Base-by-base conservation (phyloP, 169 alveolate genomes). In the Cryptosporidium tyzzeri region DNA sequence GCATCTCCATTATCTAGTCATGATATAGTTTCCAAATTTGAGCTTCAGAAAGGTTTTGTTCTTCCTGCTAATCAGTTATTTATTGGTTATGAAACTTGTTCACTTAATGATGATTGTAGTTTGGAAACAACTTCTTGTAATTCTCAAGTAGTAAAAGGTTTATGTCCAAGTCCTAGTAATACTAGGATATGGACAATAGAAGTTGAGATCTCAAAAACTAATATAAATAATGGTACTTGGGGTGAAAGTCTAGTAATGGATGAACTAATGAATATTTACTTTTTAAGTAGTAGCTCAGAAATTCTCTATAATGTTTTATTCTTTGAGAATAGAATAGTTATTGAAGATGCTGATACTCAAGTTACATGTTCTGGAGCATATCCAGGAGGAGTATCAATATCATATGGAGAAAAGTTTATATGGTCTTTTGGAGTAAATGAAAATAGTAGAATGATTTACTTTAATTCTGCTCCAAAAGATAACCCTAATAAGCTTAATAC, bases 151-250 rank as follows among this genome's bases (percentile, higher is more conserved):
- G 53, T 73, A 23, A 58, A 73, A 41, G 70, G 68, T 29, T 16
- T 73, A 31, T 73, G 86, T 26, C 55, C 16, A 33, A 73, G 33
- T 3, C 37, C 33, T 23, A 44, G 39, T 18, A 41, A 29, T 18
- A 44, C 55, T 1, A 73, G 62, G 71, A 9, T 31, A 3, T 73
- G 86, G 86, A 31, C 6, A 12, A 33, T 58, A n/a, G 86, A 59
- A 37, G 18, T 39, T 10, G 68, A 26, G 44, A 31, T 73, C 21
- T 51, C 71, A 3, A 41, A 73, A n/a, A 73, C 86, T 5, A 51
- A 53, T 12, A 51, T 73, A 5, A 73, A 55, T 59, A 73, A 73
- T 35, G 86, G 86, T n/a, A 73, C 86, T 26, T 73, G 86, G 86
- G 37, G 71, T 41, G 70, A 59, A 23, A 21, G 37, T 33, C 33